Conservation (phyloP, 495 filamentous ascomycete genomes). For the Neurospora sp. region DNA sequence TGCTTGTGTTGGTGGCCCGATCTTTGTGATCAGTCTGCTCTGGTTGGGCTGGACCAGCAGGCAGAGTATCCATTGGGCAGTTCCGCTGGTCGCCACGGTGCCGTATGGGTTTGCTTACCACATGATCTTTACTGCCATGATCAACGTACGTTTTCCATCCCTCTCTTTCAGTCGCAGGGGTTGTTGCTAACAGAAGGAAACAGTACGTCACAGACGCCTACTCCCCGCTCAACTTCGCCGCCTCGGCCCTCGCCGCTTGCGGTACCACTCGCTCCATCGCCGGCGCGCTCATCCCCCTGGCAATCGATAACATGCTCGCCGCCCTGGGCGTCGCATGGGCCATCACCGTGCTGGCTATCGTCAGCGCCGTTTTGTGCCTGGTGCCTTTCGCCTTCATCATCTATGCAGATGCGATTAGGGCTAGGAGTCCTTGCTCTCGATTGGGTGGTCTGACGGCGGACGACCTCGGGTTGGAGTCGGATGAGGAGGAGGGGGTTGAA, state of each 20-base stretch:
- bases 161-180: background rate
- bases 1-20: slow-evolving; percentile 50
- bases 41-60: slow-evolving; percentile 61
- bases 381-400: slow-evolving; percentile 21
- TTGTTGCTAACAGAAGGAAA: background rate
- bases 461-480: slow-evolving; percentile 1
- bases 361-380: slow-evolving; percentile 12
- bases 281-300: slow-evolving; percentile 44
- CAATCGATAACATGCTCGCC: slow-evolving; percentile 17
- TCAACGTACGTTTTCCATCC: slow-evolving; percentile 32
- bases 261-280: slow-evolving; percentile 45
- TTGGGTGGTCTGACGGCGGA: slow-evolving; percentile 5
- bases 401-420: slow-evolving; percentile 15
- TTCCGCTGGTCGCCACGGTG: slow-evolving; percentile 46
- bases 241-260: slow-evolving; percentile 53
- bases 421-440: slow-evolving; percentile 3
- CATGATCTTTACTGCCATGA: slow-evolving; percentile 52
- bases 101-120: slow-evolving; percentile 58
- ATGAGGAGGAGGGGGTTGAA: background rate
- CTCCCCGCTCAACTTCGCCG: slow-evolving; percentile 45
- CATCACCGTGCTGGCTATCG: slow-evolving; percentile 15
- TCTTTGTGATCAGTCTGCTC: slow-evolving; percentile 48
- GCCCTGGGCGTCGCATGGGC: slow-evolving; percentile 17
- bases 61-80: slow-evolving; percentile 47
- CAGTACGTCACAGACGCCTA: slow-evolving; percentile 62